Evolutionary conservation across 2,329 filamentous ascomycete species (phyloP).

Genomic region (Trichoderma brevicompactum): DNA sequence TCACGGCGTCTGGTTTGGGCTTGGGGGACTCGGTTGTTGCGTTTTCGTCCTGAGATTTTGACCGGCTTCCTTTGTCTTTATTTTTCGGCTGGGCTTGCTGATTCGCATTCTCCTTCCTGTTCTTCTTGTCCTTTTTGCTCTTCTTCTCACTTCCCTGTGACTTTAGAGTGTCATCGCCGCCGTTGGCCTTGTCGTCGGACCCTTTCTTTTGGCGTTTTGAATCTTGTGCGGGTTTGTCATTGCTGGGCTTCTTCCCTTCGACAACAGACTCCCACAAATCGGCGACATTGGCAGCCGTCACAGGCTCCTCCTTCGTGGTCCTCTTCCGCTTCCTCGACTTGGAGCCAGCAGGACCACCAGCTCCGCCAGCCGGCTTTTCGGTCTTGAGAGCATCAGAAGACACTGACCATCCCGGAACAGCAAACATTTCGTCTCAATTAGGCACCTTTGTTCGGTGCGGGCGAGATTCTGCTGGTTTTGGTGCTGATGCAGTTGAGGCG

Average conservation of each 20-base stretch:
- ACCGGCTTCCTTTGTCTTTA: conserved; percentile 28
- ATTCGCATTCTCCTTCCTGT: conserved; percentile 20
- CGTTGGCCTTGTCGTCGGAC: conserved; percentile 32
- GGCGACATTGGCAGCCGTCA: conserved; percentile 72
- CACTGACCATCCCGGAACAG: conserved; percentile 90
- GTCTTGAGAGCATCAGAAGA: conserved; percentile 71
- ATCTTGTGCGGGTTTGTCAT: conserved; percentile 32
- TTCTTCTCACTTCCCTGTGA: conserved; percentile 34
- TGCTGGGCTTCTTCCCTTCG: conserved; percentile 61
- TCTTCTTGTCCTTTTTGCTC: conserved; percentile 44
- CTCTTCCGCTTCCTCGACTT: conserved; percentile 66
- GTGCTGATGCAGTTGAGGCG: not conserved
- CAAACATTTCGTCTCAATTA: conserved; percentile 70
- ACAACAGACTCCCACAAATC: conserved; percentile 81
- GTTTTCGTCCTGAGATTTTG: not conserved
- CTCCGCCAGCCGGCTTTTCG: conserved; percentile 55
- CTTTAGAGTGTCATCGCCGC: conserved; percentile 33
- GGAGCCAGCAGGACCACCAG: conserved; percentile 41
- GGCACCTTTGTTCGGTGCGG: not conserved
- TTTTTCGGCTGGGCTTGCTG: conserved; percentile 29
- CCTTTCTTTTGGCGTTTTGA: conserved; percentile 45
- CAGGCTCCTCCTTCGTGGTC: conserved; percentile 43
- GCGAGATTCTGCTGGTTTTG: not conserved
- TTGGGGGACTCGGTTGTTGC: conserved; percentile 24
- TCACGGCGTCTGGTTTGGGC: conserved; percentile 34